These are phyloP conservation scores for Paraphoma chrysanthemicola DNA, from an alignment of 2,329 filamentous ascomycete species.

Conservation along the genomic window DNA sequence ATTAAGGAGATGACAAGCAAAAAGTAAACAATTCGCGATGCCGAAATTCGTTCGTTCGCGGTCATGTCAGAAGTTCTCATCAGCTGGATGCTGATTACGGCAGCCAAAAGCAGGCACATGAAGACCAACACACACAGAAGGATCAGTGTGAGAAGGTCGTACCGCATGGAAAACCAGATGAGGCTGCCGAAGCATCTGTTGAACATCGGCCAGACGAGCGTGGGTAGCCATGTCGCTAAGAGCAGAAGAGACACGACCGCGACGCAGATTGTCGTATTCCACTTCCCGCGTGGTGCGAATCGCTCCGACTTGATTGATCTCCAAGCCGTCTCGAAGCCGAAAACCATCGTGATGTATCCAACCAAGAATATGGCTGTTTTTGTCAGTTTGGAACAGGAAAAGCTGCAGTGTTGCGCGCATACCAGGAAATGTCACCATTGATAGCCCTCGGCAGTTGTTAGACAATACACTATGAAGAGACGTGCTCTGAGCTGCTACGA, in stretches of 20 bases:
- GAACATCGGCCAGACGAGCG: conserved; percentile 61
- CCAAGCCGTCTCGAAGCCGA: conserved; percentile 67
- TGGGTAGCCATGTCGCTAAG: conserved; percentile 65
- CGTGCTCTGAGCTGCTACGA: conserved; percentile 48
- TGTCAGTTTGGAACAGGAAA: conserved; percentile 19
- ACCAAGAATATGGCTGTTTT: conserved; percentile 68
- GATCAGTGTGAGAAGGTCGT: conserved; percentile 64
- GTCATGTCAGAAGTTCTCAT: conserved; percentile 63
- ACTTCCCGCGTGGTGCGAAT: conserved; percentile 66
- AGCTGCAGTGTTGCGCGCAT: conserved; percentile 19
- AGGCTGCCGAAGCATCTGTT: conserved; percentile 72
- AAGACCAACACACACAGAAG: conserved; percentile 61
- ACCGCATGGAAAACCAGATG: conserved; percentile 71
- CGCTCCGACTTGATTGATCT: conserved; percentile 62
- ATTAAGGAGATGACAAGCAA: conserved; percentile 63
- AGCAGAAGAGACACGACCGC: conserved; percentile 59
- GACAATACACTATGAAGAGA: conserved; percentile 48
- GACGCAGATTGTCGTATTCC: conserved; percentile 66
- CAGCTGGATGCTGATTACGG: conserved; percentile 65
- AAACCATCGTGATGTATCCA: conserved; percentile 70
- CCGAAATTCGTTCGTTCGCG: conserved; percentile 65
- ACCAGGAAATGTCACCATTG: conserved; percentile 50
- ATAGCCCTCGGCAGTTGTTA: conserved; percentile 41
- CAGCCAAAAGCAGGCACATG: conserved; percentile 59
- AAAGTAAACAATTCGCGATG: conserved; percentile 75